These are phyloP conservation scores for Microstroma glucosiphilum DNA, from an alignment of 1,284 basidiomycete genomes.

Conservation along the genomic window DNA sequence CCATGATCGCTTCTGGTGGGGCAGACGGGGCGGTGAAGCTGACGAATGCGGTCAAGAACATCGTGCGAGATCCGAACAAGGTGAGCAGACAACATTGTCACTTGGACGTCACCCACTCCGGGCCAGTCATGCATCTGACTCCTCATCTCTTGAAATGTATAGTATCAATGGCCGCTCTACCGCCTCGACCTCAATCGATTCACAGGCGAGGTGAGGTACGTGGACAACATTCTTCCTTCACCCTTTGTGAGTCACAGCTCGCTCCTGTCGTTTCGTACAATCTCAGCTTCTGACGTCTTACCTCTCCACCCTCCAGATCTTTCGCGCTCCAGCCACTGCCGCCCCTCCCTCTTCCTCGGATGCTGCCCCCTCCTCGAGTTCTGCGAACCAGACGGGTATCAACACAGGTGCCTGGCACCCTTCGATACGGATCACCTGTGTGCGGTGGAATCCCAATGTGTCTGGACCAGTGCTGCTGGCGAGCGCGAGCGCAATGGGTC, in stretches of 20 bases:
- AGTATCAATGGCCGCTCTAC: slow-evolving; percentile 62
- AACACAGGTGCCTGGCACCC: slow-evolving; percentile 60
- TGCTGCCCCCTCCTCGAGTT: no score
- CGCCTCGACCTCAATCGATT: slow-evolving; percentile 76
- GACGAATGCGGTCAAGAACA: slow-evolving; percentile 60
- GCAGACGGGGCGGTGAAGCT: slow-evolving; percentile 69
- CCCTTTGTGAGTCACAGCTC: not conserved
- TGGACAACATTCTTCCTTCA: slow-evolving; percentile 69
- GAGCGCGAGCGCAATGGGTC: slow-evolving; percentile 70
- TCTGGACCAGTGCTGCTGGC: slow-evolving; percentile 65
- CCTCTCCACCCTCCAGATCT: not conserved
- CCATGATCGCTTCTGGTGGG: slow-evolving; percentile 70
- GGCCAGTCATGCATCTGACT: no score
- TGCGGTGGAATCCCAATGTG: slow-evolving; percentile 73
- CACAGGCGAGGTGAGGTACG: slow-evolving; percentile 68
- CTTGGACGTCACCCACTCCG: no score
- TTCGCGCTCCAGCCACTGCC: no score
- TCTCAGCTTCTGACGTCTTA: slow-evolving; percentile 2
- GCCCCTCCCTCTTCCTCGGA: no score
- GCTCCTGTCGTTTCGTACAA: no score
- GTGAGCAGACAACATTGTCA: slow-evolving; percentile 49
- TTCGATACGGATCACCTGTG: slow-evolving; percentile 67
- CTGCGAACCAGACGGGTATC: no score
- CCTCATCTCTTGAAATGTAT: no score
- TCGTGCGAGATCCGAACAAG: not conserved